phyloP scores from a whole-genome alignment of 495 filamentous ascomycete species.

The Neurospora sp. region DNA sequence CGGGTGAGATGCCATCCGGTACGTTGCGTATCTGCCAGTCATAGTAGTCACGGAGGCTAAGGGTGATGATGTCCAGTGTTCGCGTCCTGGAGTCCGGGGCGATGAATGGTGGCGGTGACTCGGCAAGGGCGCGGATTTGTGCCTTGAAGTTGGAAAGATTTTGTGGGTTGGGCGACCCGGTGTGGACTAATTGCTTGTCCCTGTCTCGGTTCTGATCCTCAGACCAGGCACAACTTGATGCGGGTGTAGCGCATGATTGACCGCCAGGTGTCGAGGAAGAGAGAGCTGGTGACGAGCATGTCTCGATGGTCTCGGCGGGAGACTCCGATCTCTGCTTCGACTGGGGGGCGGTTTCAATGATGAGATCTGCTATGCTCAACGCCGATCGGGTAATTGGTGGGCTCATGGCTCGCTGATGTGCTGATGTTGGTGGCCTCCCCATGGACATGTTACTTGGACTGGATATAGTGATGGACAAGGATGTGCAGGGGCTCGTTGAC shows the following conservation, averaged over 20 bases:
- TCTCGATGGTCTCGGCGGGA: background rate
- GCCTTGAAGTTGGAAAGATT: slow-evolving; percentile 11
- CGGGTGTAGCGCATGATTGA: slow-evolving; percentile 6
- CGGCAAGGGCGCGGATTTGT: slow-evolving; percentile 13
- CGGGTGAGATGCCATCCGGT: slow-evolving; percentile 18
- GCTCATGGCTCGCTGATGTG: background rate
- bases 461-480: background rate
- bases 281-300: background rate
- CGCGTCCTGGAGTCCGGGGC: slow-evolving; percentile 12
- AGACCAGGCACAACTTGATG: slow-evolving; percentile 6
- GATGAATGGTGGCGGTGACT: slow-evolving; percentile 12
- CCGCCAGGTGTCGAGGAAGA: slow-evolving; percentile 8
- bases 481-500: background rate
- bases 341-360: slow-evolving; percentile 5
- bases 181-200: background rate
- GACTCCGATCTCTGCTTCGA: background rate
- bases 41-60: slow-evolving; percentile 19
- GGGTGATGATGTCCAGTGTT: slow-evolving; percentile 15
- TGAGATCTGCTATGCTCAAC: slow-evolving; percentile 19
- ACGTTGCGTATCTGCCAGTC: slow-evolving; percentile 23
- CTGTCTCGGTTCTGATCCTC: slow-evolving; percentile 5
- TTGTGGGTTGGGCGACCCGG: slow-evolving; percentile 7
- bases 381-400: background rate
- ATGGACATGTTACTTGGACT: background rate
- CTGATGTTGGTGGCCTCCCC: background rate